Evolutionary conservation across 2,329 filamentous ascomycete species (phyloP).

Genomic region (Apiospora marii): DNA sequence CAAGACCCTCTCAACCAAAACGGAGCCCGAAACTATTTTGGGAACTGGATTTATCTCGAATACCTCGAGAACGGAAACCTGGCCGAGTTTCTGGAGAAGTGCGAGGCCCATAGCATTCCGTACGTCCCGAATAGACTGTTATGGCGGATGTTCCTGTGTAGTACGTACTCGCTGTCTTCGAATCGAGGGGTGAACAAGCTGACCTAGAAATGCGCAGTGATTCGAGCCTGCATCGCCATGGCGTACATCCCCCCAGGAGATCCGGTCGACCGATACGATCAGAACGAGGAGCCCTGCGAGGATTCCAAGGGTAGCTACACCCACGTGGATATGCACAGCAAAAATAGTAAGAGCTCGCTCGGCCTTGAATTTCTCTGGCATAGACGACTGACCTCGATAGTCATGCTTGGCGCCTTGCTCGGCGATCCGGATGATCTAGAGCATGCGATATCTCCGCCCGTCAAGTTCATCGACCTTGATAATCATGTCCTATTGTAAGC

Average conservation of each 20-base stretch:
- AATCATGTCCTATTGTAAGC: neutral
- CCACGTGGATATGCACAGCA: neutral
- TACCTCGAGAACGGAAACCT: neutral
- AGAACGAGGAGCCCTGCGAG: neutral
- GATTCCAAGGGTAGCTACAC: neutral
- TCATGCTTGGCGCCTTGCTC: neutral
- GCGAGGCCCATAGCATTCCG: neutral
- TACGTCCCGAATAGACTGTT: neutral
- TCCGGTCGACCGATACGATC: neutral
- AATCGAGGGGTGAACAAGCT: neutral
- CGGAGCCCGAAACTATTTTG: neutral
- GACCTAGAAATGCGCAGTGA: neutral
- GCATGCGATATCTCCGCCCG: neutral
- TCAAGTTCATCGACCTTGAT: neutral
- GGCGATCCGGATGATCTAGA: neutral
- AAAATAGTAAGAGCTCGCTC: neutral
- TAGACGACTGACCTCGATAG: neutral
- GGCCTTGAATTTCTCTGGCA: neutral
- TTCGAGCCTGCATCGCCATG: neutral
- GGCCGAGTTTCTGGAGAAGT: neutral
- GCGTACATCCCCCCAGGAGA: neutral
- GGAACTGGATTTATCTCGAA: neutral
- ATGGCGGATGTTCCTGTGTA: slow-evolving; percentile 4
- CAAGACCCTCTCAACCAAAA: neutral
- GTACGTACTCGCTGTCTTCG: neutral